Conservation (phyloP, 192 early-diverging fungal species). For the Pilobolus umbonatus region DNA sequence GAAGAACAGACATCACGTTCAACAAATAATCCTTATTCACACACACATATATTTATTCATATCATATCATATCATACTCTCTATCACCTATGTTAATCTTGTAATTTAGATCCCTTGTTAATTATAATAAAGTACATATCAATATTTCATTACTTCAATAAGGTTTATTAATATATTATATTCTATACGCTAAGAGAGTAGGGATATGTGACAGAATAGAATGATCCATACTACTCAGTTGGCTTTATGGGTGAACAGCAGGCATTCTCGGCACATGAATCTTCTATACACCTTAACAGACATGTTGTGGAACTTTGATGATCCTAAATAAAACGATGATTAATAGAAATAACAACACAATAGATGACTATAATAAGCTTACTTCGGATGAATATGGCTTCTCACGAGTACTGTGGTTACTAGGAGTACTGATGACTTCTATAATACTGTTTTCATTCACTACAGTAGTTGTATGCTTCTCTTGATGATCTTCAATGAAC, state of each 20-base stretch:
- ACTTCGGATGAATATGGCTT: too few species aligned
- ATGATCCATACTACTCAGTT: not conserved
- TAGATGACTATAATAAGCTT: not conserved
- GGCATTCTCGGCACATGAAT: conserved; percentile 32
- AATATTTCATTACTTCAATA: not conserved
- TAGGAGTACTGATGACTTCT: not conserved
- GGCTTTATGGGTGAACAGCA: conserved; percentile 28
- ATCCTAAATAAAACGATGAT: too few species aligned
- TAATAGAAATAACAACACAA: too few species aligned
- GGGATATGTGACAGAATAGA: not conserved
- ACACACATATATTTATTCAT: not conserved
- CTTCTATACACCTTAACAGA: conserved; percentile 27
- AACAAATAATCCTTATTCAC: too few species aligned
- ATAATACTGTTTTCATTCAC: not conserved
- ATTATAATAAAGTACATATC: not conserved
- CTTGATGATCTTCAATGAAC: conserved; percentile 49
- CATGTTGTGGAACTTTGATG: conserved; percentile 14
- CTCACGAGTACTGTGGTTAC: too few species aligned
- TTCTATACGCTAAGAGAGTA: too few species aligned
- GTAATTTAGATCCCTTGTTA: too few species aligned
- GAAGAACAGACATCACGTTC: not conserved
- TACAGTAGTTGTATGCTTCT: too few species aligned
- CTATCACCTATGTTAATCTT: too few species aligned
- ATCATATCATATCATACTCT: not conserved
- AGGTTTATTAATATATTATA: too few species aligned